Base-by-base conservation (phyloP, 305 asterid species). In the Stenogyne calaminthoides region DNA sequence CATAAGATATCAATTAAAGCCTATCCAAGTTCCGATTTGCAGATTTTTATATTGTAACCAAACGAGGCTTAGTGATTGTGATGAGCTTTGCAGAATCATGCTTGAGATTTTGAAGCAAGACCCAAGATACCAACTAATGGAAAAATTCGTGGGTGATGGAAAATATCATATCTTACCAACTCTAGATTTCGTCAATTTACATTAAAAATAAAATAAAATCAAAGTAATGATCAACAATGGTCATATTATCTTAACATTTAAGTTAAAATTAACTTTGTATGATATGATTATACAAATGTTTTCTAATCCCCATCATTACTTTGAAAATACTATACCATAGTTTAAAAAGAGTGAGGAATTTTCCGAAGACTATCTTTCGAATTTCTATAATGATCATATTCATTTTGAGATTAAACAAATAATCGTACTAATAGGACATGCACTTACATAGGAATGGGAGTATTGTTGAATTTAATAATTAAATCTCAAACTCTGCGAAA, bases 91-190 rank as follows among this genome's bases (percentile, higher is more conserved):
- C 64, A 63, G 46, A 64, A 73, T 73, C 71, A 54, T 54, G 77
- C 70, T 61, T 49, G 42, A 60, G 52, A 46, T 61, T 56, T 58
- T 58, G 36, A 46, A 55, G 20, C 68, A 58, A 37, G 7, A 39
- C 16, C 34, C 40, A 20, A 70, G 47, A 42, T 25, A 25, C 58
- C 37, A 15, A 58, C 34, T 44, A 59, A 47, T 60, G 18, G 8
- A 34, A 18, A 46, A 37, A 36, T 11, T 62, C 5, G 40, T 20
- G 34, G 70, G 54, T 34, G 6, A 20, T 62, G 63, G 54, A 22
- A 61, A 51, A 63, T 73, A 58, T 12, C 72, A 55, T 25, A 54
- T 16, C 72, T 51, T 27, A 73, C 77, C 72, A 64, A 73, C 77
- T 73, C 11, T 22, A 73, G 72, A 73, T 64, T 73, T 73, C 20